These are phyloP conservation scores for Cystobasidium sp. DNA, from an alignment of 1,284 basidiomycete genomes.

Conservation along the genomic window DNA sequence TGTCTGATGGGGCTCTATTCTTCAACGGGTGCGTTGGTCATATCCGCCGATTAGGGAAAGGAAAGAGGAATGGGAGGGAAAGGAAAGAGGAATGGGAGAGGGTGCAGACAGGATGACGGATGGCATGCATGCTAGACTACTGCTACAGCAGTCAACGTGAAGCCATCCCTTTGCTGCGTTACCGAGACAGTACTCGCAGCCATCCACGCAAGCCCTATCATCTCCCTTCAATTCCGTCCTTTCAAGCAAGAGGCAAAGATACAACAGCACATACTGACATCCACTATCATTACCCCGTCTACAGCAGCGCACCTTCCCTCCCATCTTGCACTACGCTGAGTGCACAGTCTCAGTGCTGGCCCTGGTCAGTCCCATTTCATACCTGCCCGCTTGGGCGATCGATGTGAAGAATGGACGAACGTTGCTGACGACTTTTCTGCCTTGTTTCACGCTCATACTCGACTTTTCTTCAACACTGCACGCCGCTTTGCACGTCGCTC, in stretches of 20 bases:
- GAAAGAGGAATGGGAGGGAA: not conserved
- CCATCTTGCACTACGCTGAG: slow-evolving; percentile 33
- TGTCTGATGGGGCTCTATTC: slow-evolving; percentile 33
- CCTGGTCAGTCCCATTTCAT: slow-evolving; percentile 33
- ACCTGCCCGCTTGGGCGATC: not conserved
- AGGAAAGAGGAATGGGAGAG: not conserved
- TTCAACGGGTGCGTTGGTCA: slow-evolving; percentile 20
- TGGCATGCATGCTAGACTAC: not conserved
- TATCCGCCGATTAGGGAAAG: not conserved
- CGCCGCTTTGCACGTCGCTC: not conserved
- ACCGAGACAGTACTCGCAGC: not conserved
- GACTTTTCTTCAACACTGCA: not conserved
- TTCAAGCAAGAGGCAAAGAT: not conserved
- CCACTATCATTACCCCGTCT: not conserved
- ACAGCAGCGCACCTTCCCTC: slow-evolving; percentile 25
- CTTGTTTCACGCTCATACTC: not conserved
- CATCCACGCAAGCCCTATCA: not conserved
- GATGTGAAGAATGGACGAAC: not conserved
- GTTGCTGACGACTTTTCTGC: slow-evolving; percentile 15
- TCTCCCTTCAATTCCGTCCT: not conserved
- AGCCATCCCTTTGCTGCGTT: not conserved
- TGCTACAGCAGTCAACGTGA: no score
- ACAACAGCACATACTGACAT: slow-evolving; percentile 14
- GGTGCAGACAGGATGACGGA: not conserved
- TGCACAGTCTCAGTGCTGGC: slow-evolving; percentile 39